Evolutionary conservation across 345 rosid genomes (phyloP).

Genomic region (Populus davidiana): DNA sequence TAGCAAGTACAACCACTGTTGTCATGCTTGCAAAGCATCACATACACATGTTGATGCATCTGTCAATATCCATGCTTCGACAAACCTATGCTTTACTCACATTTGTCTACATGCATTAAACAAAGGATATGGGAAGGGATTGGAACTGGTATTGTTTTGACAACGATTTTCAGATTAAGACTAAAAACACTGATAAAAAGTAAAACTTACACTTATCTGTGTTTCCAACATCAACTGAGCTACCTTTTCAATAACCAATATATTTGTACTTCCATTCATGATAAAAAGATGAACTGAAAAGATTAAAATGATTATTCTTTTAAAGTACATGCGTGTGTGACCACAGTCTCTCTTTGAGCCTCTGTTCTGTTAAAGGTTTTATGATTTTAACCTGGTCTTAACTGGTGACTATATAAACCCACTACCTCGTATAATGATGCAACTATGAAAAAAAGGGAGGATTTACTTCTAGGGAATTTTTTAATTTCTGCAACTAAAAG

Average conservation of each 20-base stretch:
- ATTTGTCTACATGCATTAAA: not conserved
- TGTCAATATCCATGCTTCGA: not conserved
- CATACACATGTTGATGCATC: not conserved
- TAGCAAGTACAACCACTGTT: not conserved
- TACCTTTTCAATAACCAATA: not conserved
- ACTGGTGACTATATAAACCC: not conserved
- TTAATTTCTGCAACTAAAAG: not conserved
- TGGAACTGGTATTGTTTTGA: not conserved
- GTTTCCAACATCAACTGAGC: not conserved
- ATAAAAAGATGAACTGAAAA: not conserved
- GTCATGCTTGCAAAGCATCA: not conserved
- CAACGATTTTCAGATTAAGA: not conserved
- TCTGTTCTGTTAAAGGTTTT: not conserved
- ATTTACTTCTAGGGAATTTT: not conserved
- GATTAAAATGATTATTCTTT: not conserved
- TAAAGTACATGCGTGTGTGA: too few species aligned
- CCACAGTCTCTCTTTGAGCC: not conserved
- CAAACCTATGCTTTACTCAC: not conserved
- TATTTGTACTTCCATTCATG: not conserved
- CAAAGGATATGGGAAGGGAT: not conserved
- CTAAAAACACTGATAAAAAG: not conserved
- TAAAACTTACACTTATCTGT: not conserved
- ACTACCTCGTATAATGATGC: not conserved
- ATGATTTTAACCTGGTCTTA: not conserved
- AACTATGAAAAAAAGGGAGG: not conserved